Conservation (phyloP, 2,329 filamentous ascomycete species). For the Calonectria fujianensis region DNA sequence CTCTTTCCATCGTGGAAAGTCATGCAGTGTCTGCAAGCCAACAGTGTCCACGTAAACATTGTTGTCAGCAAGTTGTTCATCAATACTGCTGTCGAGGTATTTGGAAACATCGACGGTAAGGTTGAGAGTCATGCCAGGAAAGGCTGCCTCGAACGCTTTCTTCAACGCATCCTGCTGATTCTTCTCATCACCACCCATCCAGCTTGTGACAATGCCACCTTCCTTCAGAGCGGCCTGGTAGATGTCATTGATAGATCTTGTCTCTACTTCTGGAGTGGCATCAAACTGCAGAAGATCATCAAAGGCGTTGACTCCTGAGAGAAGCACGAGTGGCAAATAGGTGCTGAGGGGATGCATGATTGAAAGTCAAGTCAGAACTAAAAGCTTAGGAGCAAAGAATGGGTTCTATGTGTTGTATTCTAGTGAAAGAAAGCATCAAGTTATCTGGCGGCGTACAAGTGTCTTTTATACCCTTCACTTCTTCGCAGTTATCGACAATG, state of each 20-base stretch:
- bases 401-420: not conserved
- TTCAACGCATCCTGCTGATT: conserved; percentile 1
- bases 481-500: not conserved
- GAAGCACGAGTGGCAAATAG: not conserved
- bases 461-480: not conserved
- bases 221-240: conserved; percentile 13
- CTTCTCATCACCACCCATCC: conserved; percentile 6
- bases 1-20: conserved; percentile 10
- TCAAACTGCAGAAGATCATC: conserved; percentile 4
- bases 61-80: not conserved
- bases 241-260: conserved; percentile 11
- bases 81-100: not conserved
- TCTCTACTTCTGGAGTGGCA: not conserved
- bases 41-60: conserved; percentile 6
- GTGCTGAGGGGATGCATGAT: not conserved
- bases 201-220: conserved; percentile 3
- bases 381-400: not conserved
- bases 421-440: not conserved
- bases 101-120: conserved; percentile 3
- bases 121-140: conserved; percentile 9
- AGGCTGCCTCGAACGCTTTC: conserved; percentile 3
- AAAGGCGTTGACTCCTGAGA: not conserved
- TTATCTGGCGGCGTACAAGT: not conserved
- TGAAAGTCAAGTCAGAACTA: not conserved
- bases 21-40: not conserved